A percentile compares a stretch with the other conserved stretches of the same genome.
phyloP scores from a whole-genome alignment of 805 yeast genomes.

The Saccharomycodes ludwigii region DNA sequence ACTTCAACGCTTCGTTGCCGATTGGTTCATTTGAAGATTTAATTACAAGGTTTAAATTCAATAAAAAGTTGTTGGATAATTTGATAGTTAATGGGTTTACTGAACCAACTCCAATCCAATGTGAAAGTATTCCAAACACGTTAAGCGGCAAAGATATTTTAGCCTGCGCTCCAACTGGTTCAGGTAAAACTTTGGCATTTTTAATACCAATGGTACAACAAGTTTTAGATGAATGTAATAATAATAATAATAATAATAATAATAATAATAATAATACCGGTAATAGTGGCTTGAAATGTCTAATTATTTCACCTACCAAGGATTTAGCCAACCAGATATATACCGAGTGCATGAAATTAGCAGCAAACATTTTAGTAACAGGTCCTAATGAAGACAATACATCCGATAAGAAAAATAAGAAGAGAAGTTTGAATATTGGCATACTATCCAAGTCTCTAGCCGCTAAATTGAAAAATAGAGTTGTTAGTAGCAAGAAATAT shows the following conservation, averaged over 20 bases:
- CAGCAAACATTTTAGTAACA: constrained; percentile 22
- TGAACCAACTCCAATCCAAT: constrained; percentile 88
- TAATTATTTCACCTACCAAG: constrained; percentile 86
- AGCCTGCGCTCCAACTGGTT: constrained; percentile 97
- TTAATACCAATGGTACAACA: constrained; percentile 68
- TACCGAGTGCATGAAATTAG: constrained; percentile 49
- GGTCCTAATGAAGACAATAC: constrained; percentile 1
- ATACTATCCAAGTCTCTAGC: constrained; percentile 63
- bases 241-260: constrained; percentile 10
- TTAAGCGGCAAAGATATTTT: constrained; percentile 62
- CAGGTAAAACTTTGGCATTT: constrained; percentile 92
- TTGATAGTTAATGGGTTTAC: constrained; percentile 58
- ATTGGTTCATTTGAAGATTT: constrained; percentile 83
- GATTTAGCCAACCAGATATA: constrained; percentile 84
- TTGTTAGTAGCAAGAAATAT: constrained; percentile 47
- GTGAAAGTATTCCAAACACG: constrained; percentile 74
- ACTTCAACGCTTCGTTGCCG: constrained; percentile 85
- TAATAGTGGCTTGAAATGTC: constrained; percentile 45
- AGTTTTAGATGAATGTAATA: constrained; percentile 20
- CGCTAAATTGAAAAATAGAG: constrained; percentile 50
- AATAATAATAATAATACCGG: constrained; percentile 12
- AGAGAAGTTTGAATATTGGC: constrained; percentile 40
- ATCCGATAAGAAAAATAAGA: constrained; percentile 29
- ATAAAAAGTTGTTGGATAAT: constrained; percentile 42
- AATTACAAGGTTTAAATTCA: constrained; percentile 52